These are phyloP conservation scores for Spathaspora girioi DNA, from an alignment of 805 yeast species.

Conservation along the genomic window DNA sequence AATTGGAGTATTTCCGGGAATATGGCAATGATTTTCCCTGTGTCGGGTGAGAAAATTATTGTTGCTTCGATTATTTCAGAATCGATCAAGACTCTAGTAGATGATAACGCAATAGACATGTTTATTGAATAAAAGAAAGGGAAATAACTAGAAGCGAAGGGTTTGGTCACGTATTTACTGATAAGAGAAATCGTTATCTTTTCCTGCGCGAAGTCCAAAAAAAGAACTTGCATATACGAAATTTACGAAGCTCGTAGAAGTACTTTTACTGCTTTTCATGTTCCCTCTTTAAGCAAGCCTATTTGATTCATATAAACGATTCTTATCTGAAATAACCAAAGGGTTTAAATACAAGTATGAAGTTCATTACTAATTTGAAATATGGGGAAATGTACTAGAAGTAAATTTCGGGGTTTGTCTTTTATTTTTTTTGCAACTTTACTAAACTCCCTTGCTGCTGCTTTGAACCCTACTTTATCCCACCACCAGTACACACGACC, in stretches of 20 bases:
- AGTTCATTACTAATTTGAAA: too few species aligned
- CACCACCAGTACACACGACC: too few species aligned
- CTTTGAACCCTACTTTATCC: too few species aligned
- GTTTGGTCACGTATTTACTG: neutral
- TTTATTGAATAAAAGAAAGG: neutral
- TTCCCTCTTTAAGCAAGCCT: too few species aligned
- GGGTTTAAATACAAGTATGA: too few species aligned
- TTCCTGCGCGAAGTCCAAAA: neutral
- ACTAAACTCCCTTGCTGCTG: too few species aligned
- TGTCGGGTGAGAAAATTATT: constrained; percentile 49
- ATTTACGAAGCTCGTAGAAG: neutral
- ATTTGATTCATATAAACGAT: too few species aligned
- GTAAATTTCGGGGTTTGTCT: too few species aligned
- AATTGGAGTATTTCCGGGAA: constrained; percentile 26
- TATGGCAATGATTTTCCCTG: constrained; percentile 57
- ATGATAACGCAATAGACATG: constrained; percentile 64
- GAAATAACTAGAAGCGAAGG: neutral
- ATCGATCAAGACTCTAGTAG: constrained; percentile 52
- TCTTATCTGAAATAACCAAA: too few species aligned
- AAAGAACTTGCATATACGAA: neutral
- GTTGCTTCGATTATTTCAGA: constrained; percentile 55
- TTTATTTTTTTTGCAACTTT: too few species aligned
- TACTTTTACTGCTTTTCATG: too few species aligned
- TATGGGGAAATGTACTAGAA: too few species aligned
- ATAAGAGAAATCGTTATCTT: neutral